Base-by-base conservation (phyloP, 768 basidiomycete species). In the Daedaleopsis nitida region DNA sequence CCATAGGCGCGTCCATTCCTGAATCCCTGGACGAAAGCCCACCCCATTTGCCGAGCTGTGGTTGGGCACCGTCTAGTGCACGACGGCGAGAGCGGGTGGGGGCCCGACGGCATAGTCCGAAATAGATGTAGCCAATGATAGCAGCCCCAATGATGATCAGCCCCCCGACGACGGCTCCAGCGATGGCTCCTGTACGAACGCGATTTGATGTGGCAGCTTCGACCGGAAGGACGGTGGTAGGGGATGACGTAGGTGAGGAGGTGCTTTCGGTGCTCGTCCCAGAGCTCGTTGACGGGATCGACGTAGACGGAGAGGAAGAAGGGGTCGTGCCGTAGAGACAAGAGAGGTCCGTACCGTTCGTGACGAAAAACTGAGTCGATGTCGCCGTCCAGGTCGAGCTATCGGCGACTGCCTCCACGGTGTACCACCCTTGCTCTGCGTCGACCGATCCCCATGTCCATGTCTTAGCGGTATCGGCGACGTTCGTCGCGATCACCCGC, bases 81-180 rank as follows among this genome's bases (percentile, higher is more conserved):
- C 62, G 57, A 39, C 61, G 58, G 53, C 66, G 66, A 19, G 61
- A 62, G 11, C 59, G 64, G 21, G 60, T 58, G 42, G 62, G 64
- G 12, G 52, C 50, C 43, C 62, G 67, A 48, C 64, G 62, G 53
- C 68, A 62, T 34, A 65, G 39, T 49, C 60, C 60, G 70, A 73
- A 63, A 67, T 34, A 64, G 67, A 53, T 60, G 61, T 52, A 77
- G 58, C 61, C 75, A 38, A 77, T 58, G 60, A 76, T 74, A 57
- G 77, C 54, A 8, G 74, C 67, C 16, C 75, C 66, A 21, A 80
- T 62, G 5, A 84, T 56, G 14, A 71, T 79, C 2, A 78, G 66
- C 2, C 76, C 82, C 5, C 83, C 86, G 4, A 87, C 63, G 19
- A 82, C 77, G 24, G 80, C 80, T 1, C 86, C 88, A 6, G 77